phyloP scores from a whole-genome alignment of 2,329 filamentous ascomycete species.

The Colletotrichum sp. region DNA sequence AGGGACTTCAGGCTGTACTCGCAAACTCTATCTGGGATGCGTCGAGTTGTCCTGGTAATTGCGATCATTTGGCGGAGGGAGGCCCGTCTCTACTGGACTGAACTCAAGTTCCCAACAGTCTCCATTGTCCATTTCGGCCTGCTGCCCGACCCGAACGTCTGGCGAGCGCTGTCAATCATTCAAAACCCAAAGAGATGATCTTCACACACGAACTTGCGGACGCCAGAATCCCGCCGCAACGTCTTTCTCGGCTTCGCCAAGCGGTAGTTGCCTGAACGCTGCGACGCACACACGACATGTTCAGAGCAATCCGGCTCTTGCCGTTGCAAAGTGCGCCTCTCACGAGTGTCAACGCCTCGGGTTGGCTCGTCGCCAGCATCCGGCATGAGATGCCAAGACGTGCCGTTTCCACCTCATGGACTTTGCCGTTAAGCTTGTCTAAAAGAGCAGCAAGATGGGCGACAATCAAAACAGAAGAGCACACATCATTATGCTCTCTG shows the following conservation, averaged over 20 bases:
- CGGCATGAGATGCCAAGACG: conserved; percentile 4
- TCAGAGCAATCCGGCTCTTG: not conserved
- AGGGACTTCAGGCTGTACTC: not conserved
- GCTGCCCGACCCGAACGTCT: not conserved
- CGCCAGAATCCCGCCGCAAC: not conserved
- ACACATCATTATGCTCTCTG: not conserved
- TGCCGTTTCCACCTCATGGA: not conserved
- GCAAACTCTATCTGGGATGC: conserved; percentile 5
- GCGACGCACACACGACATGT: not conserved
- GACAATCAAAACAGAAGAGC: conserved; percentile 8
- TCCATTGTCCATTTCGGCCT: not conserved
- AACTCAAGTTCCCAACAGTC: not conserved
- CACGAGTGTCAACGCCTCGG: not conserved
- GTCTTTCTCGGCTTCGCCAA: not conserved
- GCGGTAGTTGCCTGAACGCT: not conserved
- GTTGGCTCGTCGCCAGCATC: not conserved
- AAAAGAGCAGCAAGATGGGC: not conserved
- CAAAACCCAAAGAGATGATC: not conserved
- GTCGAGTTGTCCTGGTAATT: not conserved
- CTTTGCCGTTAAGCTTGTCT: conserved; percentile 9
- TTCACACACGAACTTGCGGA: not conserved
- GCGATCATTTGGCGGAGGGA: not conserved
- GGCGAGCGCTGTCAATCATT: not conserved
- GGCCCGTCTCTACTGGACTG: not conserved
- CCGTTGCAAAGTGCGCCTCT: not conserved